phyloP scores from a whole-genome alignment of 768 basidiomycete genomes.

The Termitomyces sp. region DNA sequence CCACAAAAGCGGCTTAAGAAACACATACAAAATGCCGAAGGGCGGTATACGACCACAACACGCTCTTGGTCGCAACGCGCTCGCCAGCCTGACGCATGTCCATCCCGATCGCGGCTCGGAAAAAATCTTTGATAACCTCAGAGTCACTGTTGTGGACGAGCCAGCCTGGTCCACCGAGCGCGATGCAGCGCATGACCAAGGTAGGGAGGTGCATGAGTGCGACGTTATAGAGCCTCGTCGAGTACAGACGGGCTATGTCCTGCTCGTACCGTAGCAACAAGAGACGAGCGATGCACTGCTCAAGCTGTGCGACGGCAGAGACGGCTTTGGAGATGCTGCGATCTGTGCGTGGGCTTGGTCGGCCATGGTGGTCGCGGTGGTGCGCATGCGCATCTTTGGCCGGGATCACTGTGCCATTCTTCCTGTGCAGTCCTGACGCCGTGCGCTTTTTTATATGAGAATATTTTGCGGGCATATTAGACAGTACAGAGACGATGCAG shows the following conservation, averaged over 20 bases:
- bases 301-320: constrained; percentile 59
- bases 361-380: constrained; percentile 20
- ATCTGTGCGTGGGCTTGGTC: constrained; percentile 45
- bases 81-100: constrained; percentile 76
- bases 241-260: constrained; percentile 71
- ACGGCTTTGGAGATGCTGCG: constrained; percentile 49
- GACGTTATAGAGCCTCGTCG: constrained; percentile 60
- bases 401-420: constrained; percentile 21
- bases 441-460: constrained; percentile 69
- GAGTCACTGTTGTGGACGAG: constrained; percentile 58
- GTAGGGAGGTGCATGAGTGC: constrained; percentile 63
- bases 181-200: constrained; percentile 58
- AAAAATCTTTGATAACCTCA: constrained; percentile 73
- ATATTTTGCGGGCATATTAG: constrained; percentile 58
- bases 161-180: constrained; percentile 63
- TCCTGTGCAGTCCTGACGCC: constrained; percentile 42
- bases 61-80: constrained; percentile 73
- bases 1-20: neutral
- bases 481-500: neutral
- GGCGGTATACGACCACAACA: constrained; percentile 76
- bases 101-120: constrained; percentile 65
- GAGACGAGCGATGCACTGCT: constrained; percentile 62
- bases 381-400: constrained; percentile 23
- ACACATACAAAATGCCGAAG: constrained; percentile 64
- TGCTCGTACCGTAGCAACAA: constrained; percentile 67